Evolutionary conservation across 768 basidiomycete species (phyloP).

Genomic region (Rhodosporidiobolus sp.): DNA sequence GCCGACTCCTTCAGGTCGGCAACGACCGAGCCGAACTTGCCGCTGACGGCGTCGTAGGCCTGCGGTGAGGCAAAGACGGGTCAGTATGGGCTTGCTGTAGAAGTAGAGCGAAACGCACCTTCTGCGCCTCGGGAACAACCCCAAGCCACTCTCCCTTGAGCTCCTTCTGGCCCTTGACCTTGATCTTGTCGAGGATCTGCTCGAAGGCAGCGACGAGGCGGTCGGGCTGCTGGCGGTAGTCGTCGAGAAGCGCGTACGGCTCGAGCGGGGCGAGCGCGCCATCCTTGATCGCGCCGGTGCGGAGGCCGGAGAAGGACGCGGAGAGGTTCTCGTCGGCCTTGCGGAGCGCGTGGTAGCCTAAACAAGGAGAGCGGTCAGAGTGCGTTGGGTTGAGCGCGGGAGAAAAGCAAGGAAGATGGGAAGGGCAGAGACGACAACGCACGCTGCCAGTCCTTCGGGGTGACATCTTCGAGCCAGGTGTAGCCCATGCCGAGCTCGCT

Average conservation of each 20-base stretch:
- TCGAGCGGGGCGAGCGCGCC: constrained; percentile 19
- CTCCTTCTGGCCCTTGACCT: constrained; percentile 36
- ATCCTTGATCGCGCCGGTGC: constrained; percentile 29
- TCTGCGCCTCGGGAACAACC: constrained; percentile 30
- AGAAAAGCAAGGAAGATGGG: not conserved
- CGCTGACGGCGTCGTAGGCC: constrained; percentile 16
- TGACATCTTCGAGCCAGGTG: constrained; percentile 42
- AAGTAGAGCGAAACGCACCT: not conserved
- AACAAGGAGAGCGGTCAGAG: too few species aligned
- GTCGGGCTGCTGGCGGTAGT: constrained; percentile 12
- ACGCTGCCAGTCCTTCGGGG: constrained; percentile 42
- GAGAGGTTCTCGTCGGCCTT: constrained; percentile 30
- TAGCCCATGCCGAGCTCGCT: constrained; percentile 39
- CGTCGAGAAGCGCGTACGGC: constrained; percentile 21
- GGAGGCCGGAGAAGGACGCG: constrained; percentile 12
- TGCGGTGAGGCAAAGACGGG: not conserved
- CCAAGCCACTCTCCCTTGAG: constrained; percentile 41
- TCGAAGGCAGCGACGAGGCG: constrained; percentile 17
- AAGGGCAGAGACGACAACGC: not conserved
- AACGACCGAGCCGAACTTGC: constrained; percentile 19
- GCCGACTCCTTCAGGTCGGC: constrained; percentile 23
- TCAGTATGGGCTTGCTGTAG: not conserved
- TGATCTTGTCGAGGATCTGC: constrained; percentile 37
- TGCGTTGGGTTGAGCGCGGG: too few species aligned
- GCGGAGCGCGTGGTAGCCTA: constrained; percentile 35